phyloP scores from a whole-genome alignment of 148 eudicot genomes.

The Chenopodium formosanum region DNA sequence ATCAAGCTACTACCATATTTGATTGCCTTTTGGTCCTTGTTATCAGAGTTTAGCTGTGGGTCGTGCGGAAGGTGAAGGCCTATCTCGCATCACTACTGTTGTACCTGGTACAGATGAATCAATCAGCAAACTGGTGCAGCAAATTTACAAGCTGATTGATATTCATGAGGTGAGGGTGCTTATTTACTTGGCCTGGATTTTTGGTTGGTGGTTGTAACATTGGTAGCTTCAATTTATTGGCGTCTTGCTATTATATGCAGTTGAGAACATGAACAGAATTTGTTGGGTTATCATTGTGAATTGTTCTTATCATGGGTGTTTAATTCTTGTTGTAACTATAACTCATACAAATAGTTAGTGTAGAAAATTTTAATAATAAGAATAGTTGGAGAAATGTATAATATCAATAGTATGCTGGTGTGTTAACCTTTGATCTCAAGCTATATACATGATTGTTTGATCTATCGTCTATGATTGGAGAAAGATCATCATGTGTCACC shows the following conservation, averaged over 20 bases:
- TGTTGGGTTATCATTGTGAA: neutral
- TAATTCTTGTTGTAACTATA: too few relatives aligned
- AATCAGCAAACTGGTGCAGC: slow-evolving; percentile 43
- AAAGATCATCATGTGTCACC: neutral
- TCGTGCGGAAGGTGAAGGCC: slow-evolving; percentile 42
- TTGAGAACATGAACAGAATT: neutral
- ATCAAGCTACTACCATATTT: slow-evolving; percentile 8
- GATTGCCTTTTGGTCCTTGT: slow-evolving; percentile 21
- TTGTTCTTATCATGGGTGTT: neutral
- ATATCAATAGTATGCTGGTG: too few relatives aligned
- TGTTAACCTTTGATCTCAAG: too few relatives aligned
- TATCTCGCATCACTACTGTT: slow-evolving; percentile 50
- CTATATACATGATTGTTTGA: neutral
- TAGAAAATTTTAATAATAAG: too few relatives aligned
- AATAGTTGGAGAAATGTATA: too few relatives aligned
- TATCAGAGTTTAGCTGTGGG: slow-evolving; percentile 88
- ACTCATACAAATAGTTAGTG: neutral
- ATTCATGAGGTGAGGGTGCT: slow-evolving; percentile 67
- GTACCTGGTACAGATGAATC: slow-evolving; percentile 53
- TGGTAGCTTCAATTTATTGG: neutral
- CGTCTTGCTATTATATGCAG: neutral
- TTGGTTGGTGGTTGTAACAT: neutral
- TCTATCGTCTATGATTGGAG: neutral
- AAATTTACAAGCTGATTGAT: slow-evolving; percentile 58
- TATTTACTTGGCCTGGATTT: neutral